phyloP scores from a whole-genome alignment of 164 flowering plant species.

The Nelumbo lutea region DNA sequence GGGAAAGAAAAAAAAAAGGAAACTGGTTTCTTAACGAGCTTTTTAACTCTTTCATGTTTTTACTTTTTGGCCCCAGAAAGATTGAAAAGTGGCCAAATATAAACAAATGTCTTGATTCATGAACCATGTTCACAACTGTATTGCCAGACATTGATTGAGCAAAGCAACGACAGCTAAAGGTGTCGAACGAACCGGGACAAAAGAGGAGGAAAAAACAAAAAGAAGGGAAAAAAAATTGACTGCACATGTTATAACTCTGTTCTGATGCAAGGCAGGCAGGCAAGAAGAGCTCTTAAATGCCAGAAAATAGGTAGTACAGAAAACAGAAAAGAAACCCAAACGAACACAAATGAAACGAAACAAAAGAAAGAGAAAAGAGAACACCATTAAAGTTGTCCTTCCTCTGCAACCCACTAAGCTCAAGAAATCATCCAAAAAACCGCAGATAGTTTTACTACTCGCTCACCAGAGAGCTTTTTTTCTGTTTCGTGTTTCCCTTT shows the following conservation, averaged over 20 bases:
- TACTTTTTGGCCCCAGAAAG: not conserved
- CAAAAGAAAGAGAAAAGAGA: not conserved
- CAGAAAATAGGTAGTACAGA: not conserved
- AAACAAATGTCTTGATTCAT: constrained; percentile 4
- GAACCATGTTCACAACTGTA: not conserved
- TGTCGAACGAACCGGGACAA: not conserved
- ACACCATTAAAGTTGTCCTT: constrained; percentile 7
- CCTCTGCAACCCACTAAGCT: constrained; percentile 9
- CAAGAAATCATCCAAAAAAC: not conserved
- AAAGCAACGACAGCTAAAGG: not conserved
- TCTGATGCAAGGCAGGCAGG: no score
- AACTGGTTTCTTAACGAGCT: not conserved
- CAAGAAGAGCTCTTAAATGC: not conserved
- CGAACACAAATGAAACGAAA: not conserved
- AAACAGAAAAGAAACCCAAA: not conserved
- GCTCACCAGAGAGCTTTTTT: no score
- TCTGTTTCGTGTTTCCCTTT: no score
- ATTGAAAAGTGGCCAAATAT: not conserved
- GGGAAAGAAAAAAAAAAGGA: no score
- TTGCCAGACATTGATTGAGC: not conserved
- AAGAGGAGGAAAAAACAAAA: not conserved
- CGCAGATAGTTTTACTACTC: not conserved
- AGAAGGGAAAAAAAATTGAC: not conserved
- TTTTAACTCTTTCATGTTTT: not conserved
- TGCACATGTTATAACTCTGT: not conserved